Percentiles rank a stretch among this genome's conserved stretches.
phyloP scores from a whole-genome alignment of 2,329 filamentous ascomycete genomes.

The Stachybotrys chlorohalonatus region DNA sequence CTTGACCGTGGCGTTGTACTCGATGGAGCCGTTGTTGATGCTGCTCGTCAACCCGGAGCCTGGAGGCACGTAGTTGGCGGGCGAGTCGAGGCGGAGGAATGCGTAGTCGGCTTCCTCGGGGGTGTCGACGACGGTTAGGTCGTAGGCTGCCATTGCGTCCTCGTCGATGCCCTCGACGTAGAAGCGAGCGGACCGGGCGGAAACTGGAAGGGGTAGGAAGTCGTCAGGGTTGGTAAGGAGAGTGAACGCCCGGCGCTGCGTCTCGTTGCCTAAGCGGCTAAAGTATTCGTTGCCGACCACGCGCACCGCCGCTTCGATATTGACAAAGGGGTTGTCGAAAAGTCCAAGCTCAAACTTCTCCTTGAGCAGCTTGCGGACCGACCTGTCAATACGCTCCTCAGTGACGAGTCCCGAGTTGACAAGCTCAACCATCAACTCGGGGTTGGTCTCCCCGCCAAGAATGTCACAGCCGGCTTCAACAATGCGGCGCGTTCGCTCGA shows the following conservation, averaged over 20 bases:
- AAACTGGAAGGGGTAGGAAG: constrained; percentile 10
- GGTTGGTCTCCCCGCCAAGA: constrained; percentile 36
- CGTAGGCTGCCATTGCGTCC: constrained; percentile 8
- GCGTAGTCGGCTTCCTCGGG: constrained; percentile 31
- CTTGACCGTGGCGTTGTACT: constrained; percentile 23
- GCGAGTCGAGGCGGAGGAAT: constrained; percentile 28
- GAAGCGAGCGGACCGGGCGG: constrained; percentile 7
- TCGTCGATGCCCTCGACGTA: constrained; percentile 12
- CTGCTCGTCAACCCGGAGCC: constrained; percentile 26
- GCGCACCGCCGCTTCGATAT: constrained; percentile 27
- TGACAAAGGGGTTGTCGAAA: constrained; percentile 40
- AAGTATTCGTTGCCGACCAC: constrained; percentile 37
- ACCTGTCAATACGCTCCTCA: constrained; percentile 33
- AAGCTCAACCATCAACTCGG: constrained; percentile 38
- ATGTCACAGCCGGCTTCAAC: constrained; percentile 42
- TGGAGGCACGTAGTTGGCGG: constrained; percentile 19
- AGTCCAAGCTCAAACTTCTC: constrained; percentile 42
- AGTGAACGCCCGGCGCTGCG: constrained; percentile 10
- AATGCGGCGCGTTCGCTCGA: constrained; percentile 31
- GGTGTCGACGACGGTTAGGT: constrained; percentile 22
- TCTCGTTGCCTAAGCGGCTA: constrained; percentile 9
- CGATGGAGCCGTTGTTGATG: constrained; percentile 30
- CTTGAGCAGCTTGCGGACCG: constrained; percentile 31
- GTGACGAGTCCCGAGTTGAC: constrained; percentile 30
- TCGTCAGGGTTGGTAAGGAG: constrained; percentile 14